These are phyloP conservation scores for Aristolochia contorta DNA, from an alignment of 164 flowering plant species.

Conservation along the genomic window DNA sequence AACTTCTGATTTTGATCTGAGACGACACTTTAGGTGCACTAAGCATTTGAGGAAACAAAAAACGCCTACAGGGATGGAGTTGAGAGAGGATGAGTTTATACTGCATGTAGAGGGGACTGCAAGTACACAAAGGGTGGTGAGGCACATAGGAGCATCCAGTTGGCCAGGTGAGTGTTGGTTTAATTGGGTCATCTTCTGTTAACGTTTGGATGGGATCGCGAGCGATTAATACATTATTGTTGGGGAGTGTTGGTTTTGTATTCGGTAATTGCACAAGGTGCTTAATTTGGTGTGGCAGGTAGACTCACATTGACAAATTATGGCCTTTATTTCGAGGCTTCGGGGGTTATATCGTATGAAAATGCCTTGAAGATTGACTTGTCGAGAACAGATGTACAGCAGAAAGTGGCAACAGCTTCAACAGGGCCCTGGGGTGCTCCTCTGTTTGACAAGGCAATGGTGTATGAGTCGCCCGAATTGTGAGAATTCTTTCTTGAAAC, in stretches of 20 bases:
- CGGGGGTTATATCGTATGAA: slow-evolving; percentile 60
- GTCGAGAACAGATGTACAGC: slow-evolving; percentile 39
- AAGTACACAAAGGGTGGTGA: slow-evolving; percentile 68
- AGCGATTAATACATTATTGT: background rate
- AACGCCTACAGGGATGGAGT: slow-evolving; percentile 48
- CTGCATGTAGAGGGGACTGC: slow-evolving; percentile 91
- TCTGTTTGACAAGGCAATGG: slow-evolving; percentile 78
- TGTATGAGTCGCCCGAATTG: slow-evolving; percentile 66
- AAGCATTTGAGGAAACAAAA: slow-evolving; percentile 63
- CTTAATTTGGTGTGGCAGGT: slow-evolving; percentile 45
- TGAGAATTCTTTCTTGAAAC: slow-evolving; percentile 24
- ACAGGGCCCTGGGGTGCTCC: slow-evolving; percentile 99
- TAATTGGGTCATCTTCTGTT: no score
- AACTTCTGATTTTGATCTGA: background rate
- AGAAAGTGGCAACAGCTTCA: slow-evolving; percentile 45
- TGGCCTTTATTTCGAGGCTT: slow-evolving; percentile 90
- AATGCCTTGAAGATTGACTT: slow-evolving; percentile 76
- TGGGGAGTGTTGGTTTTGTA: background rate
- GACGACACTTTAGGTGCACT: slow-evolving; percentile 37
- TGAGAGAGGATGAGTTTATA: slow-evolving; percentile 73
- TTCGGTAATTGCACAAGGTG: background rate
- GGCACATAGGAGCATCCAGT: slow-evolving; percentile 79
- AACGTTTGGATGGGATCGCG: no score
- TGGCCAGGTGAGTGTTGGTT: slow-evolving; percentile 65
- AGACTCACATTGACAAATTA: slow-evolving; percentile 82